Conservation (phyloP, 129 eudicot genomes). For the Lactuca saligna region DNA sequence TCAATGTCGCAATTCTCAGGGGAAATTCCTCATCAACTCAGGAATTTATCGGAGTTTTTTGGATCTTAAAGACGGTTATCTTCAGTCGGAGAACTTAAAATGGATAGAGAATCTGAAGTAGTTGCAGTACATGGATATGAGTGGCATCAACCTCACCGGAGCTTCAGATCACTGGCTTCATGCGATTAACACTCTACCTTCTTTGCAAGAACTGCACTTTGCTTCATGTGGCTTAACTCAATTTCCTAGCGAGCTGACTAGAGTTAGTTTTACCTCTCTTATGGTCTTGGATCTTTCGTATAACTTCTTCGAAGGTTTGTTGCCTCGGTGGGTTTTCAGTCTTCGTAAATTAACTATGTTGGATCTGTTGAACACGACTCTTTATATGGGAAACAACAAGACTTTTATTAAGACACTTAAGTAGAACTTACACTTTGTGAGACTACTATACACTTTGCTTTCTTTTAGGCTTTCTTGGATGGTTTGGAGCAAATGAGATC, state of each 20-base stretch:
- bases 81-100: constrained; percentile 1
- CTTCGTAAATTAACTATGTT: background rate
- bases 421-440: no score
- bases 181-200: constrained; percentile 31
- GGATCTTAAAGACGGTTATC: background rate
- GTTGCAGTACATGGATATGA: constrained; percentile 27
- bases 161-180: constrained; percentile 29
- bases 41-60: constrained; percentile 33
- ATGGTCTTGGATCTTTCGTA: constrained; percentile 29
- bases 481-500: no score
- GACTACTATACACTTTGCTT: no score
- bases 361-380: no score
- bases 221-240: constrained; percentile 12
- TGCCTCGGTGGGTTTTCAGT: constrained; percentile 29
- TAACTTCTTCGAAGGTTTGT: constrained; percentile 9
- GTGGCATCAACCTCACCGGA: constrained; percentile 12
- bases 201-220: constrained; percentile 28
- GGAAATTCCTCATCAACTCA: constrained; percentile 32
- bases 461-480: no score
- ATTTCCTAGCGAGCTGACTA: background rate
- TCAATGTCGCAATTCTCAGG: constrained; percentile 36
- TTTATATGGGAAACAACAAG: no score
- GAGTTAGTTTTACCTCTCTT: constrained; percentile 27
- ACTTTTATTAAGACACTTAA: no score
- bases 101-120: constrained; percentile 31